Conservation (phyloP, 2,329 filamentous ascomycete species). For the Zelopaecilomyces penicillatus region DNA sequence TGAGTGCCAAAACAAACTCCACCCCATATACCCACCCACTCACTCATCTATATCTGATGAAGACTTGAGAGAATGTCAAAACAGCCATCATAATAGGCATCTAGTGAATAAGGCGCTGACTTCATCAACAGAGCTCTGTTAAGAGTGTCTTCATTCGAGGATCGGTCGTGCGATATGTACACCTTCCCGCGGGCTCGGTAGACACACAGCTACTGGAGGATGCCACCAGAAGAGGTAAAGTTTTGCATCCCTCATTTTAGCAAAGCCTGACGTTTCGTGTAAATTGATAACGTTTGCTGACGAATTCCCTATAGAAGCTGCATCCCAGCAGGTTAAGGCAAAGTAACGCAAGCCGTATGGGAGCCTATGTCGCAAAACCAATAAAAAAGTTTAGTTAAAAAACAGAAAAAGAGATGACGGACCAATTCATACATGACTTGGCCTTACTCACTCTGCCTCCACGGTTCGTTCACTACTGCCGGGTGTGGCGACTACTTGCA, state of each 20-base stretch:
- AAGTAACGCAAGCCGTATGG: slow-evolving; percentile 26
- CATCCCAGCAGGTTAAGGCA: slow-evolving; percentile 48
- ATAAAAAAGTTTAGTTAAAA: slow-evolving; percentile 8
- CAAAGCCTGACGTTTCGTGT: not conserved
- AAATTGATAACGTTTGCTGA: not conserved
- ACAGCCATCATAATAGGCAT: too few species aligned
- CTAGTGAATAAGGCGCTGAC: slow-evolving; percentile 2
- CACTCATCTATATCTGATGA: not conserved
- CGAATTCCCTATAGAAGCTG: slow-evolving; percentile 38
- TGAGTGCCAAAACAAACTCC: slow-evolving; percentile 28
- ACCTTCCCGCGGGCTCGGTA: slow-evolving; percentile 72
- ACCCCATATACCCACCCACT: too few species aligned
- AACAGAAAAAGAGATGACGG: not conserved
- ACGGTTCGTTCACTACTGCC: slow-evolving; percentile 3
- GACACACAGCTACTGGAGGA: slow-evolving; percentile 85
- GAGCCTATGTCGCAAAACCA: too few species aligned
- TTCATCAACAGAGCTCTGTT: slow-evolving; percentile 52
- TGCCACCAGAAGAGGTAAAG: slow-evolving; percentile 73
- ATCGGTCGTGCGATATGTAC: slow-evolving; percentile 86
- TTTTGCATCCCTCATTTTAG: slow-evolving; percentile 1
- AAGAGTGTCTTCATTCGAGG: slow-evolving; percentile 96
- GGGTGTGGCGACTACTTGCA: slow-evolving; percentile 5
- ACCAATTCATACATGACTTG: not conserved
- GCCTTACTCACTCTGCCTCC: not conserved
- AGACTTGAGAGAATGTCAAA: too few species aligned